Evolutionary conservation across 306 rosid genomes (phyloP), one percentile per base, ranked within the genome.

Genomic region (Pyrus pyrifolia): DNA sequence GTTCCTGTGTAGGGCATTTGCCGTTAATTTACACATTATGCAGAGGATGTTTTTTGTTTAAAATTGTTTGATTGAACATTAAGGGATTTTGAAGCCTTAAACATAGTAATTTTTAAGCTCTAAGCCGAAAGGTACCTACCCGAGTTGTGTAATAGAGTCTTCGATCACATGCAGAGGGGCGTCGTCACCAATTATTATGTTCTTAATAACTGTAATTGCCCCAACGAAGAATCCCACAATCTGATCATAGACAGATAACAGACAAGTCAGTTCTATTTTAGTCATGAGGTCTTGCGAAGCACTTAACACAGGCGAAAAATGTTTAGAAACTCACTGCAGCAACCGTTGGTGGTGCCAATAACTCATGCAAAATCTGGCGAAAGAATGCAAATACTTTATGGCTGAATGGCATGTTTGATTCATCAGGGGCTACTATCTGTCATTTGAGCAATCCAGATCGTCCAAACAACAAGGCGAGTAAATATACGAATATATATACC

Each of bases 131-230:
- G 11, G 46, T 45, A 52, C 85, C 15, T 84, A 94, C 99, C 99
- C 98, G 8, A 95, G 84, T 59, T 88, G 80, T 52, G 82, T 42
- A 29, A 88, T 60, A 11, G 97, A 68, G 83, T 87, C 91, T 77
- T 89, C 89, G 79, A 95, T 87, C 40, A 89, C 96, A 4, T 85
- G 76, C 4, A 95, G 58, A n/a, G 99, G 97, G 57, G 99, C 99
- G 23, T 18, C 29, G 2, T 78, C 86, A 1, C 98, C 97, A 4
- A 95, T 60, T 46, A 95, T 52, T 58, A 95, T 64, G 72, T 80
- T 81, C 76, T 85, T 87, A 40, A 92, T 81, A 92, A 95, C 91
- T 38, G 87, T 4, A 52, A 84, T 78, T 3, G 88, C 86, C 40
- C 99, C 99, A 65, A 92, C 85, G 67, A 88, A 52, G 51, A 95